phyloP scores from a whole-genome alignment of 108 stramenopile genomes.

The Stephanodiscus triporus region DNA sequence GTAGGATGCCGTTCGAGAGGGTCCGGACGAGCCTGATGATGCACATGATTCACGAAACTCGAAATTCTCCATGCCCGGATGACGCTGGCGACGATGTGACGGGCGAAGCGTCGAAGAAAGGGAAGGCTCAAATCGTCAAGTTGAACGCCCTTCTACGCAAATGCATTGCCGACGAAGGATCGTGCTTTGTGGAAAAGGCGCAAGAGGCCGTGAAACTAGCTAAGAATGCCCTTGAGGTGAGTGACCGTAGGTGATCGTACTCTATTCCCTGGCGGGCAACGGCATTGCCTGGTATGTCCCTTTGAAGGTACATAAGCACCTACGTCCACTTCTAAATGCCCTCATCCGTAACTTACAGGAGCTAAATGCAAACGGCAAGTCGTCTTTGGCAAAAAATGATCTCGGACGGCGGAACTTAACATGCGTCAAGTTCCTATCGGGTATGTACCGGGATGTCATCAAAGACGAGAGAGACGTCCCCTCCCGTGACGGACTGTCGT shows the following conservation, averaged over 20 bases:
- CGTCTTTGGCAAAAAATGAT: constrained; percentile 21
- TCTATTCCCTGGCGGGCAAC: too few relatives aligned
- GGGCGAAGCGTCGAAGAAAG: constrained; percentile 14
- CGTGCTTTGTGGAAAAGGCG: constrained; percentile 40
- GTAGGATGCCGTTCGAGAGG: constrained; percentile 42
- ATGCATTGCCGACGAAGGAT: constrained; percentile 30
- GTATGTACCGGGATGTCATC: constrained; percentile 46
- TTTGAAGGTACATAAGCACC: not conserved
- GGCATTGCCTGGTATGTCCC: not conserved
- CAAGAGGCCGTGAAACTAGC: constrained; percentile 39
- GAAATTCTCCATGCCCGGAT: constrained; percentile 26
- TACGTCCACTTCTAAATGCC: not conserved
- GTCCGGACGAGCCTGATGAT: constrained; percentile 51
- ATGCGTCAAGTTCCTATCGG: constrained; percentile 39
- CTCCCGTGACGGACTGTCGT: constrained; percentile 33
- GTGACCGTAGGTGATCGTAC: not conserved
- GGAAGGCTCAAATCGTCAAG: constrained; percentile 28
- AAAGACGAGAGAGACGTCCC: constrained; percentile 19
- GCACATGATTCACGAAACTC: constrained; percentile 46
- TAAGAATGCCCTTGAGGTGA: constrained; percentile 47
- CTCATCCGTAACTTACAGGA: not conserved
- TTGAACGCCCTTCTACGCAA: constrained; percentile 29
- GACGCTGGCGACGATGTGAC: constrained; percentile 6
- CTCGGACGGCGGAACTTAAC: constrained; percentile 33
- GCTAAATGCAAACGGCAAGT: constrained; percentile 1